Conservation (phyloP, 176 grass and related monocot genomes). For the Ananas comosus region DNA sequence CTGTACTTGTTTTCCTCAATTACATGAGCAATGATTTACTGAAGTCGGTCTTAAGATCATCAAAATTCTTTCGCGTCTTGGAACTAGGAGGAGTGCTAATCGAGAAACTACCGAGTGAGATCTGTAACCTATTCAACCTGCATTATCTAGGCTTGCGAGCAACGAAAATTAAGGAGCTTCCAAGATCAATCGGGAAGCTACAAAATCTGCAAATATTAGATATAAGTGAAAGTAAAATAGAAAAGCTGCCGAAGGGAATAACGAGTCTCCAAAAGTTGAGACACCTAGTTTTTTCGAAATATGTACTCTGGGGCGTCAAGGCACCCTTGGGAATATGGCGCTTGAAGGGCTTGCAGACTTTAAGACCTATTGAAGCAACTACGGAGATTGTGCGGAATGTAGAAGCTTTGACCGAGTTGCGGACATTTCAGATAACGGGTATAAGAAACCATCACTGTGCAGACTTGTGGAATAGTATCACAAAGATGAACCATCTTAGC, state of each 20-base stretch:
- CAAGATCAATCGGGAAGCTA: conserved; percentile 26
- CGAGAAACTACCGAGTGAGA: conserved; percentile 21
- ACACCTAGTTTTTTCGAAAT: neutral
- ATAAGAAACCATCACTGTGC: too few relatives aligned
- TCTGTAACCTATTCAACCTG: conserved; percentile 31
- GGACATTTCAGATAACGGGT: too few relatives aligned
- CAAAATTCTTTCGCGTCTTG: conserved; percentile 24
- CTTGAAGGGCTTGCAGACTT: too few relatives aligned
- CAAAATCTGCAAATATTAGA: conserved; percentile 24
- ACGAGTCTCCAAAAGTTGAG: conserved; percentile 23
- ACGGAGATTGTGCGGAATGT: too few relatives aligned
- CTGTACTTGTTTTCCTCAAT: conserved; percentile 34
- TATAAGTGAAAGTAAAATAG: conserved; percentile 15
- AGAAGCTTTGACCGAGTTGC: too few relatives aligned
- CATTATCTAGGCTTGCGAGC: conserved; percentile 24
- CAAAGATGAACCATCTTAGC: too few relatives aligned
- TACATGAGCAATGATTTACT: conserved; percentile 15
- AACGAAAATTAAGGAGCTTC: conserved; percentile 20
- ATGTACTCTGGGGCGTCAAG: neutral
- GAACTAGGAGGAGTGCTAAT: conserved; percentile 28
- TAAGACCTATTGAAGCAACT: too few relatives aligned
- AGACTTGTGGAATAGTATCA: too few relatives aligned
- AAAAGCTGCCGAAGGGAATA: conserved; percentile 23
- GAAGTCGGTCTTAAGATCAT: conserved; percentile 16
- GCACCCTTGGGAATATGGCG: too few relatives aligned